Base-by-base conservation (phyloP, 2,329 filamentous ascomycete genomes). In the Microthyrium microscopicum region DNA sequence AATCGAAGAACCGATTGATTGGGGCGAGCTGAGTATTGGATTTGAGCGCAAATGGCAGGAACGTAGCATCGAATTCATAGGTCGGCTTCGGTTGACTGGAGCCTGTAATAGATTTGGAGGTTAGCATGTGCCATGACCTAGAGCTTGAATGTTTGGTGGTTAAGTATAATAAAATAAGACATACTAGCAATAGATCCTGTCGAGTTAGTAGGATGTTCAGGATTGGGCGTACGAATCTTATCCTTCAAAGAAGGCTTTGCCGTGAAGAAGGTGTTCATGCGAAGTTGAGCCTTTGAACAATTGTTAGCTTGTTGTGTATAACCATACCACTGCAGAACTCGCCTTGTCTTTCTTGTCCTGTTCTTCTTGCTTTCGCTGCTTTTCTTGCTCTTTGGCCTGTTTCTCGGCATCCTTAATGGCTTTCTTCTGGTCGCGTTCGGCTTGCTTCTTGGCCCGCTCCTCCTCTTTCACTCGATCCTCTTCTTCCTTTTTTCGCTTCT, bases 31-130 rank as follows among this genome's bases (percentile, higher is more conserved):
- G 68, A 2, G 82, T 79, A 46, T 82, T 68, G 3, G 73, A 64
- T 38, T 82, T 77, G 29, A 89, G 48, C 40, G 78, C 85, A 52
- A 93, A 95, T 0, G 80, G 73, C 20, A 83, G 68, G 46, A 95
- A 95, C n/a, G n/a, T n/a, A 52, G 42, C n/a, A n/a, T n/a, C n/a
- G n/a, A n/a, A n/a, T n/a, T n/a, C n/a, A n/a, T n/a, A n/a, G n/a
- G n/a, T n/a, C n/a, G n/a, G n/a, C n/a, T n/a, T n/a, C n/a, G n/a
- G n/a, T n/a, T n/a, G n/a, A n/a, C n/a, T n/a, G n/a, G n/a, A n/a
- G n/a, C n/a, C n/a, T n/a, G n/a, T n/a, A n/a, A n/a, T n/a, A n/a
- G n/a, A n/a, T n/a, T n/a, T n/a, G n/a, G n/a, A n/a, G n/a, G n/a
- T n/a, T n/a, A n/a, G n/a, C n/a, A n/a, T n/a, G n/a, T n/a, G n/a